Base-by-base conservation (phyloP, 75 land plant genomes). In the Selaginella moellendorffii region DNA sequence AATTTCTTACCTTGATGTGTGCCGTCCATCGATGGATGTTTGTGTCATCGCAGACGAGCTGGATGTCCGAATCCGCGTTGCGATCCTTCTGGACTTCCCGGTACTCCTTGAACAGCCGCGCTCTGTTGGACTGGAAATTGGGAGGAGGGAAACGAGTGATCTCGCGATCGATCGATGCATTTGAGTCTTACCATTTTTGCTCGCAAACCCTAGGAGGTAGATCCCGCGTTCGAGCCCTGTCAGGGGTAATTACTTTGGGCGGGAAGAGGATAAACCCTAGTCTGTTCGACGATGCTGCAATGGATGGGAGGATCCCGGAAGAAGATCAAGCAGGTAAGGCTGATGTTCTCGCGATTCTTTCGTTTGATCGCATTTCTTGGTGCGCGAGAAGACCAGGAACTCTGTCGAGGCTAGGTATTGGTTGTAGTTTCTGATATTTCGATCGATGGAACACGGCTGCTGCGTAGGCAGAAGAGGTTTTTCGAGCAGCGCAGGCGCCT, bases 21-120 rank as follows among this genome's bases (percentile, higher is more conserved):
- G 97, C 96, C 62, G 96, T 88, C 97, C 97, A 92, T 61, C 87
- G 85, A 52, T 89, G 88, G 31, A 92, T 92, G 72, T 92, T 88
- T 10, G 80, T 79, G 52, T 88, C 97, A 78, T 92, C 97, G 71
- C 97, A 92, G 1, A 71, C 70, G 17, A 92, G 78, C 67, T 83
- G 84, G 72, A 92, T 92, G 74, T 91, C 97, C 0, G 88, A 76
- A 72, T 91, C 97, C 1, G 73, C 86, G 26, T 75, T 29, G 65
- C 83, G 84, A 53, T 92, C 96, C 66, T 84, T 56, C 56, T 92
- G 96, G 1, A 92, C 97, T 66, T 92, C 97, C 68, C 85, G 88
- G 76, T 82, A 92, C 69, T 92, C 96, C 78, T 92, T 92, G 65
- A 92, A 91, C 22, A 92, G 73, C 77, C 97, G 74, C 19, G 96